Evolutionary conservation across 345 rosid species (phyloP).

Genomic region (Salix udensis): DNA sequence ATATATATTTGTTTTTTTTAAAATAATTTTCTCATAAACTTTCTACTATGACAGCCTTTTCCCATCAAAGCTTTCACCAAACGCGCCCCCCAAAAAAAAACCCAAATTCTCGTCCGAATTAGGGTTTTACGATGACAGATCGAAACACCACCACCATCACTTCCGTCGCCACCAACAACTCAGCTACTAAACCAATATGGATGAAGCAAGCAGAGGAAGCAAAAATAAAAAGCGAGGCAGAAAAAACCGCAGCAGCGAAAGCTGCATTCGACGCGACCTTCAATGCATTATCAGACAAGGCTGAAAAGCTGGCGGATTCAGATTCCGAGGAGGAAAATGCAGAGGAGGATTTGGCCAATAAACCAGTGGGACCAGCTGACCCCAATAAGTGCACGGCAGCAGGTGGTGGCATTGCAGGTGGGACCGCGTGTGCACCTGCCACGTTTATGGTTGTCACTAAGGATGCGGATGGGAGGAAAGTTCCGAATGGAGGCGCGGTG

Average conservation of each 20-base stretch:
- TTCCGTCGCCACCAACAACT: background rate
- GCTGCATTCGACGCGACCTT: conserved; percentile 97
- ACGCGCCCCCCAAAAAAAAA: background rate
- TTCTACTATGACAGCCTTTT: background rate
- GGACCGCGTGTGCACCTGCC: conserved; percentile 84
- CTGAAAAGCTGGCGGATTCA: conserved; percentile 39
- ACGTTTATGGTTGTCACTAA: conserved; percentile 74
- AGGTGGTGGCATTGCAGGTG: conserved; percentile 90
- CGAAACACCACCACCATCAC: conserved; percentile 1
- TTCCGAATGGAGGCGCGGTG: conserved; percentile 65
- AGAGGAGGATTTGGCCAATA: conserved; percentile 50
- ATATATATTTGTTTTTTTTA: no score
- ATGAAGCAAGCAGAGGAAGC: conserved; percentile 97
- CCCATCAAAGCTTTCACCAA: background rate
- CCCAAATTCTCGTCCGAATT: background rate
- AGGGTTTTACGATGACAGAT: conserved; percentile 23
- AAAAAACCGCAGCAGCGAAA: conserved; percentile 88
- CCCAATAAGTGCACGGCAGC: conserved; percentile 83
- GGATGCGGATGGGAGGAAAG: conserved; percentile 87
- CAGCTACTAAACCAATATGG: conserved; percentile 69
- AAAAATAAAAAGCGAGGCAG: conserved; percentile 82
- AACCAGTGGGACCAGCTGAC: conserved; percentile 88
- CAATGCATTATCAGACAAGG: conserved; percentile 46
- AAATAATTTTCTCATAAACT: no score
- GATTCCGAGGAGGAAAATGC: conserved; percentile 62